Evolutionary conservation across 1,284 basidiomycete genomes (phyloP).

Genomic region (Lignosus rhinocerotis): DNA sequence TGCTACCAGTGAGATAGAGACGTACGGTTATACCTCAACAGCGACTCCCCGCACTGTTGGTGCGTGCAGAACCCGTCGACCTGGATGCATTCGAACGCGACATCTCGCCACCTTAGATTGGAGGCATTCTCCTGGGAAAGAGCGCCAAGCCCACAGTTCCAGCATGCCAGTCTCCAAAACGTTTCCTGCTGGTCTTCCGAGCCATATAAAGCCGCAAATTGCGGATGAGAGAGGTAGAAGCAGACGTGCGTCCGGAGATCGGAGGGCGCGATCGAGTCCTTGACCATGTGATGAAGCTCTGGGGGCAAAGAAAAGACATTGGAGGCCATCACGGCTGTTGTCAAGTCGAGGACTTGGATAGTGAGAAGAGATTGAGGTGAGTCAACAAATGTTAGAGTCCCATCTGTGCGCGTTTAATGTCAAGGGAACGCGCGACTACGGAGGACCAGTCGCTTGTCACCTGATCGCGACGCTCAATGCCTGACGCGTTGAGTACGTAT

Average conservation of each 20-base stretch:
- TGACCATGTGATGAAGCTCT: conserved; percentile 10
- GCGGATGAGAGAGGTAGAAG: not conserved
- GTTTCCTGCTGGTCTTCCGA: conserved; percentile 3
- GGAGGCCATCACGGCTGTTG: not conserved
- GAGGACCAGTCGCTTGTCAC: too few relatives aligned
- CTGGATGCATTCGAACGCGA: conserved; percentile 7
- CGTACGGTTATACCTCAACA: conserved; percentile 11
- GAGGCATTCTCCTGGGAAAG: not conserved
- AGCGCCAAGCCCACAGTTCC: conserved; percentile 10
- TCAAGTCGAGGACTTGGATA: not conserved
- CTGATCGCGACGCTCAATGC: too few relatives aligned
- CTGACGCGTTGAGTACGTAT: too few relatives aligned
- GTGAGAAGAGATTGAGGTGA: too few relatives aligned
- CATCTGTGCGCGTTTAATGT: too few relatives aligned
- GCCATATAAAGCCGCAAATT: conserved; percentile 9
- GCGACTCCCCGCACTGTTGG: conserved; percentile 5
- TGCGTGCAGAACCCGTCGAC: conserved; percentile 11
- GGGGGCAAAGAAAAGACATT: not conserved
- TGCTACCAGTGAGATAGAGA: not conserved
- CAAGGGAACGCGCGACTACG: too few relatives aligned
- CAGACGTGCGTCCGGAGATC: conserved; percentile 17
- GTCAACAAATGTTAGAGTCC: too few relatives aligned
- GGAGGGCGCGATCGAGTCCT: not conserved
- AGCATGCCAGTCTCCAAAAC: conserved; percentile 20
- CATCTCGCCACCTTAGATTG: not conserved